Base-by-base conservation (phyloP, 176 grass and related monocot species). In the Oryza australiensis region DNA sequence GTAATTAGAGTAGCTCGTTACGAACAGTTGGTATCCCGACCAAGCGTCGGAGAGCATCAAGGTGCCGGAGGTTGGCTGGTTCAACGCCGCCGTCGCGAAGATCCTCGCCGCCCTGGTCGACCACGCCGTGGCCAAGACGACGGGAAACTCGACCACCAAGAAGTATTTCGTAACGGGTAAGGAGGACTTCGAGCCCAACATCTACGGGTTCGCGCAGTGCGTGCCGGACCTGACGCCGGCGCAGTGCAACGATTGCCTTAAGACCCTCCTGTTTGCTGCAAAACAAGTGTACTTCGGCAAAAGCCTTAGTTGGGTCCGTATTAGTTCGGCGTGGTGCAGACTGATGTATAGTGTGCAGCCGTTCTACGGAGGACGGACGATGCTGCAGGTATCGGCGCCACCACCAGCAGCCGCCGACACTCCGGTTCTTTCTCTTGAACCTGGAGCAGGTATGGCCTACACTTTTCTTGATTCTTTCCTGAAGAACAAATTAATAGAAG, bases 161-260 rank as follows among this genome's bases (percentile, higher is more conserved):
- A 90, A 78, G 45, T 84, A 84, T 41, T 89, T 89, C 83, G 83
- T 35, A 34, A 89, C 87, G 3, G 87, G 15, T 15, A 64, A 55
- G 87, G 49, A 72, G 35, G 68, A 72, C 6, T 80, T 83, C 80
- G 14, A 75, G 26, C 86, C 86, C 5, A 89, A 72, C 34, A 68
- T 91, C 38, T 90, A 94, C 37, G 86, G 72, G 67, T 48, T 94
- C 23, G 82, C 79, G 20, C 88, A 91, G 85, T 94, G 91, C 85
- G 28, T 64, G 57, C 81, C 80, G n/a, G 73, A 76, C 41, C 32
- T 90, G 85, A 43, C 64, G 24, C n/a, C 4, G 35, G 15, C 2
- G 3, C 80, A 89, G 45, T 89, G 90, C 70, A 70, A 5, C 14
- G n/a, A 3, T 22, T 91, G 89, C 74, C 81, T 88, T 1, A 18